Percentiles rank a stretch among this genome's conserved stretches.
Conservation (phyloP, 768 basidiomycete species). For the Mycena latifolia region DNA sequence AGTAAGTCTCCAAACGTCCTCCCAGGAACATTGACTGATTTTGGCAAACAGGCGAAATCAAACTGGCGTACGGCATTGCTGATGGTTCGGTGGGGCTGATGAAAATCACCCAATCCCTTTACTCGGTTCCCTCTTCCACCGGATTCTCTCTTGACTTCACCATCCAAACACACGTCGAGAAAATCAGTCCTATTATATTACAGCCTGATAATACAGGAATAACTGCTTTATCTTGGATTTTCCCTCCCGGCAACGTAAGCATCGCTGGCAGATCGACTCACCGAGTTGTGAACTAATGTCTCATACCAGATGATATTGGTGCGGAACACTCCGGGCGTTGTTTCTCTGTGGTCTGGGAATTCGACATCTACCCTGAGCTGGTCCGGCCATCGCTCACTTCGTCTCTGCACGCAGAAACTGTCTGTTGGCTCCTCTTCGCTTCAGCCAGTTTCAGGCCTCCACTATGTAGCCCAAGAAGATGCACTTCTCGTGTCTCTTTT, state of each 20-base stretch:
- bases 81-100: constrained; percentile 58
- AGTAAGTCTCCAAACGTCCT: constrained; percentile 51
- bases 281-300: background rate
- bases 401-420: constrained; percentile 50
- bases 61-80: constrained; percentile 56
- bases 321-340: constrained; percentile 56
- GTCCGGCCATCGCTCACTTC: constrained; percentile 51
- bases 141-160: constrained; percentile 46
- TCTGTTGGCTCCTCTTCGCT: constrained; percentile 59
- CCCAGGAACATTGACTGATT: background rate
- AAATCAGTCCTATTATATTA: constrained; percentile 24
- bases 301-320: constrained; percentile 55
- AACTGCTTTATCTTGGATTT: constrained; percentile 61
- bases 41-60: constrained; percentile 49
- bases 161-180: constrained; percentile 43
- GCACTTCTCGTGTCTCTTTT: constrained; percentile 57
- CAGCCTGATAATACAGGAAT: constrained; percentile 51
- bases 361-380: constrained; percentile 41
- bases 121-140: constrained; percentile 33
- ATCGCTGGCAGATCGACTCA: background rate
- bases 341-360: constrained; percentile 54
- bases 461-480: constrained; percentile 55
- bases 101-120: constrained; percentile 48
- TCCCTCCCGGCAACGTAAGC: constrained; percentile 38
- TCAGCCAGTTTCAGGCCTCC: constrained; percentile 58